Evolutionary conservation across 176 grass and related monocot genomes (phyloP), one percentile per base, ranked within the genome.

Genomic region (Pontederia crassipes): DNA sequence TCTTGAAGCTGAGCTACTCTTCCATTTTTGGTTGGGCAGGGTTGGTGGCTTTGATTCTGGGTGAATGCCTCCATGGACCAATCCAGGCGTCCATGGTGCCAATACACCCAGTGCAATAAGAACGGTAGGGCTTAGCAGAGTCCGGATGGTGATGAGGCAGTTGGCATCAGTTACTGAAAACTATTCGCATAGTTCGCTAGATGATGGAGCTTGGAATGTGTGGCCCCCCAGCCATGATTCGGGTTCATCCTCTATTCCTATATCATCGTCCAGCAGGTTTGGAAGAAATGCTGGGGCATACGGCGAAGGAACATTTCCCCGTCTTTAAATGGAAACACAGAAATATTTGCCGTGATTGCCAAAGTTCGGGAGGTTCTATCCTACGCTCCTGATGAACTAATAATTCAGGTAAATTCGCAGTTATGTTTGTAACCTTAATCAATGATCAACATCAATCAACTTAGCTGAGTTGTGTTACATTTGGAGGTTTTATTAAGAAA

Each of bases 121-220:
- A 70, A 85, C 88, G 14, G 81, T 71, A 46, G 94, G 88, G 67
- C 72, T 99, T 66, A 92, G 74, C 2, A 85, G 94, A 60, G 94
- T 99, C 68, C 85, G 93, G 75, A 99, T 99, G 82, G 89, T 99
- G 94, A 99, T 99, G 94, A 87, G 88, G 67, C 94, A 93, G 59
- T 78, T 99, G 55, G 77, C 88, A 57, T 93, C 94, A 72, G 84
- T 85, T 26, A 75, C 76, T 51, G 74, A 92, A 14, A 82, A 88
- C 69, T 93, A 85, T 66, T 74, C 82, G n/a, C 78, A 78, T 65
- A 45, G 73, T 57, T 69, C 66, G 18, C 32, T 69, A 14, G 52
- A 69, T 56, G 85, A 84, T 79, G 67, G 68, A 62, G 70, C 74
- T 61, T 87, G 84, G 83, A 87, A 76, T 74, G 62, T 82, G 35